Base-by-base conservation (phyloP, 192 early-diverging fungal genomes). In the Podila minutissima region DNA sequence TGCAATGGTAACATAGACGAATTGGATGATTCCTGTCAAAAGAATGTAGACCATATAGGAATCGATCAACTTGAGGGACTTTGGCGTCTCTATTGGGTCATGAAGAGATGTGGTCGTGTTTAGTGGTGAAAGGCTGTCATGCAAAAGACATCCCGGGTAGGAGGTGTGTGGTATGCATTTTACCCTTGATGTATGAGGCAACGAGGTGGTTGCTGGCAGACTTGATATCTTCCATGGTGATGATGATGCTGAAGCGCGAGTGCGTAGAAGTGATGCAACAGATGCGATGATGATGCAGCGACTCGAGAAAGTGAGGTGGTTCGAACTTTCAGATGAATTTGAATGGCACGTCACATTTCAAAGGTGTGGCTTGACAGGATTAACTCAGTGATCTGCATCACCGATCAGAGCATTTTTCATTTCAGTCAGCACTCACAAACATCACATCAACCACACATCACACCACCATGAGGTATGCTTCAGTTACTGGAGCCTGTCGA, bases 1-100 rank as follows among this genome's bases (percentile, higher is more conserved):
- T 17, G 88, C 96, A 26, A 97, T 65, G 1, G 91, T 63, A 66
- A 94, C 91, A 74, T 99, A 98, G 17, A 92, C 74, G 72, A 99
- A 97, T 86, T 98, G 98, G 31, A 94, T 75, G 57, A 97, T 82
- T 35, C 97, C 98, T n/a, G 94, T 92, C n/a, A 90, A 65, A 70
- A 98, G 90, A 71, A 96, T 92, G 86, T 93, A 97, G 12, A 90
- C 92, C 82, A 99, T 90, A 88, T 98, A 99, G 20, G 90, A 82
- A 84, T 99, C 98, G 66, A 99, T 94, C 61, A 97, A 81, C 85
- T 97, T 95, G 41, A 98, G 88, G 64, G 88, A 88, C 67, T 86
- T 89, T 71, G 94, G 90, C 22, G 98, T 98, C 60, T 86, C 86
- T 67, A 67, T 53, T 61, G 31, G 4, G 13, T 0, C 20, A 33